phyloP scores from a whole-genome alignment of 768 basidiomycete species.

The Trametes cubensis region DNA sequence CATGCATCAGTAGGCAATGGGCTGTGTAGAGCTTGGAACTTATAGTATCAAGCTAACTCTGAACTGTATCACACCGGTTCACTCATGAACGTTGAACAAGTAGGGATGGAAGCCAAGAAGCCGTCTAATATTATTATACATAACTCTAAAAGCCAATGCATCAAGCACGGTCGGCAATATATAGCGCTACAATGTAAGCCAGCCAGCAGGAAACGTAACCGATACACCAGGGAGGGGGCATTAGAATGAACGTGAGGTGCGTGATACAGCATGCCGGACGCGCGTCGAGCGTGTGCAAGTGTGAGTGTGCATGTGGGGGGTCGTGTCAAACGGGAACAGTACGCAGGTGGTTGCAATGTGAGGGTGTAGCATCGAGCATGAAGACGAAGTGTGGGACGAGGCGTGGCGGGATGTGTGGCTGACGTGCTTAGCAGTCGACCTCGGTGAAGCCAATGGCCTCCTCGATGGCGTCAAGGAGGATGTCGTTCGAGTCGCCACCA shows the following conservation, averaged over 20 bases:
- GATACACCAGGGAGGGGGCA: slow-evolving; percentile 15
- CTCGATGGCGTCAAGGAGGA: slow-evolving; percentile 60
- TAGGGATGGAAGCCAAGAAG: background rate
- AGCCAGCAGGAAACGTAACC: background rate
- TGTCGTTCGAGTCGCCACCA: slow-evolving; percentile 46
- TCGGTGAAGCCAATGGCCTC: slow-evolving; percentile 27
- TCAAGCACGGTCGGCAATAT: slow-evolving; percentile 22
- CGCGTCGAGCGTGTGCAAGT: slow-evolving; percentile 13
- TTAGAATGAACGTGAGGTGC: slow-evolving; percentile 8
- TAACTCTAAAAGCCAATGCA: slow-evolving; percentile 15
- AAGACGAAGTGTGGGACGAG: background rate
- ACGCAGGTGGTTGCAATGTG: slow-evolving; percentile 17
- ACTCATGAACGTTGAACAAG: too few species aligned
- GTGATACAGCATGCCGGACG: slow-evolving; percentile 19
- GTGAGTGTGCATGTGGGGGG: slow-evolving; percentile 3
- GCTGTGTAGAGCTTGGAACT: too few species aligned
- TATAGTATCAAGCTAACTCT: too few species aligned
- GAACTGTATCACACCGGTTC: too few species aligned
- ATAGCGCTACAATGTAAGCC: slow-evolving; percentile 20
- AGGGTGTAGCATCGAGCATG: slow-evolving; percentile 11
- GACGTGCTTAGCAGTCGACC: slow-evolving; percentile 25
- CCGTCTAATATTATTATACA: slow-evolving; percentile 14
- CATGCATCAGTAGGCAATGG: too few species aligned
- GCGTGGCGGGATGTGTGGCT: background rate
- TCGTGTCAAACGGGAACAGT: slow-evolving; percentile 11